Evolutionary conservation across 1,284 basidiomycete species (phyloP).

Genomic region (Boletus smithii): DNA sequence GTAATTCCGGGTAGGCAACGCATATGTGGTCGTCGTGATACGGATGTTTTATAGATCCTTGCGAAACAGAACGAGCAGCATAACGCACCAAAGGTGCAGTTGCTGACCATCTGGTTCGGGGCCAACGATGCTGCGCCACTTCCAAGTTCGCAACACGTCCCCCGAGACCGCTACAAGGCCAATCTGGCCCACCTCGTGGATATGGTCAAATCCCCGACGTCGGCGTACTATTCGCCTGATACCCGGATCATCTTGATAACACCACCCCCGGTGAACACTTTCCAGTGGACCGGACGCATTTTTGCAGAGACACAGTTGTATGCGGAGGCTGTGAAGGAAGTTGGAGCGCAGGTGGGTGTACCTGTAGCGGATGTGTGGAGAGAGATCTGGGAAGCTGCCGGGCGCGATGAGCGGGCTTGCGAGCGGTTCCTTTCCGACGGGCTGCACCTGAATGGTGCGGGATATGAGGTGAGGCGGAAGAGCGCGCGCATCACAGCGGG

Average conservation of each 20-base stretch:
- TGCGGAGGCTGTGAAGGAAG: conserved; percentile 63
- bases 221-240: conserved; percentile 65
- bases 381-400: conserved; percentile 62
- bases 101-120: conserved; percentile 86
- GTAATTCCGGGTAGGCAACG: conserved; percentile 38
- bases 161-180: conserved; percentile 59
- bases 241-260: conserved; percentile 80
- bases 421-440: conserved; percentile 63
- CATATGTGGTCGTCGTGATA: neutral
- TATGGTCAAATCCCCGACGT: conserved; percentile 58
- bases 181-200: conserved; percentile 66
- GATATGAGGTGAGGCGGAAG: conserved; percentile 54
- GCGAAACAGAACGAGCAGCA: conserved; percentile 49
- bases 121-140: conserved; percentile 76
- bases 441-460: conserved; percentile 69
- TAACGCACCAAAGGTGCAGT: conserved; percentile 57
- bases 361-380: conserved; percentile 71
- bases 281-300: conserved; percentile 50
- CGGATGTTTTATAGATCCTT: conserved; percentile 42
- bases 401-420: conserved; percentile 50
- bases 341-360: conserved; percentile 53
- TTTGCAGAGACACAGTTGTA: conserved; percentile 64
- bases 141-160: conserved; percentile 65
- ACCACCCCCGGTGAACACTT: conserved; percentile 77
- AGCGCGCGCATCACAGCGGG: neutral